Evolutionary conservation across 2,329 filamentous ascomycete genomes (phyloP).

Genomic region (Pseudogymnoascus verrucosus): DNA sequence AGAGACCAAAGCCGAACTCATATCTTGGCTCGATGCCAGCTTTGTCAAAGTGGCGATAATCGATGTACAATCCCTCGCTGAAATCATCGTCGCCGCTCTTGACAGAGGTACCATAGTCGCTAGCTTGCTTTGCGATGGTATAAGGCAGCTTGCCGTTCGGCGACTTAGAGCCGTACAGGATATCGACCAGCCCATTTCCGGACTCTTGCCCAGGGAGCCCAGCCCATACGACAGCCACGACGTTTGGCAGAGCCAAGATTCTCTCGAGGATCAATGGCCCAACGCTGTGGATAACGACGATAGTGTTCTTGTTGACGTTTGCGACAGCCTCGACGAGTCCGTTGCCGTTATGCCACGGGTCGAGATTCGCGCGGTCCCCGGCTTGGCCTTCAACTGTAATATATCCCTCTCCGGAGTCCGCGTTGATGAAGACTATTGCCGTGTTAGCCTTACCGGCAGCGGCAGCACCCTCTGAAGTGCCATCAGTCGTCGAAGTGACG

Average conservation of each 20-base stretch:
- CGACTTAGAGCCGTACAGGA: conserved; percentile 53
- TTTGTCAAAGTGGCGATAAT: conserved; percentile 45
- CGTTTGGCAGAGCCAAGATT: conserved; percentile 53
- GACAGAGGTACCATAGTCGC: conserved; percentile 38
- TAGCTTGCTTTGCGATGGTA: conserved; percentile 48
- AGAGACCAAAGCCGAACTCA: conserved; percentile 42
- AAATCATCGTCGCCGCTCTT: conserved; percentile 27
- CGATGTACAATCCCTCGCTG: conserved; percentile 41
- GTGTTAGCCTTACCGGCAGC: conserved; percentile 40
- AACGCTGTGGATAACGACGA: conserved; percentile 58
- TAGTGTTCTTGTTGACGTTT: conserved; percentile 48
- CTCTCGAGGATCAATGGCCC: conserved; percentile 50
- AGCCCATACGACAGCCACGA: conserved; percentile 54
- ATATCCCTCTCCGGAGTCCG: conserved; percentile 65
- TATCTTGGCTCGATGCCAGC: conserved; percentile 28
- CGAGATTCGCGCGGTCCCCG: conserved; percentile 54
- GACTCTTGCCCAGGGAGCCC: conserved; percentile 54
- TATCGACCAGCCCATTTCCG: conserved; percentile 51
- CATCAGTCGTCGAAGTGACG: conserved; percentile 48
- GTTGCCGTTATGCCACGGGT: conserved; percentile 47
- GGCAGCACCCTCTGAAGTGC: conserved; percentile 17
- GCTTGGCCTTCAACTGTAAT: conserved; percentile 32
- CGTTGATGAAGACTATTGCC: conserved; percentile 61
- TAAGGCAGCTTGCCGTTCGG: conserved; percentile 40
- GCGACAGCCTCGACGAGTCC: conserved; percentile 49